Evolutionary conservation across 257 asterid genomes (phyloP), one percentile per base, ranked within the genome.

Genomic region (Gynochthodes officinalis): DNA sequence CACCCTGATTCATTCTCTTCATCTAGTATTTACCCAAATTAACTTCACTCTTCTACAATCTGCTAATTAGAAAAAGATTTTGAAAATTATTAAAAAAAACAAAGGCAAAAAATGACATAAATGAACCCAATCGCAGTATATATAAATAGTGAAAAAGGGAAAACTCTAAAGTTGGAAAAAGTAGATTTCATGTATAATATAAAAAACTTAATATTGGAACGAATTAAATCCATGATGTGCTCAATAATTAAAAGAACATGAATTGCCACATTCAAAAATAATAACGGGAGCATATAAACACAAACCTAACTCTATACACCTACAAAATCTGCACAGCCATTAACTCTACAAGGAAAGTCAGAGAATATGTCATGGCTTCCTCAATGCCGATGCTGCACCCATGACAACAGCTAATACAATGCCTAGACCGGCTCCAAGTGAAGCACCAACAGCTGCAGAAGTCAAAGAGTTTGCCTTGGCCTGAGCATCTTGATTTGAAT

Each of bases 331-430:
- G 27, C 63, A 37, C 19, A 67, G 52, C 21, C 53, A 27, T 32
- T 25, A 9, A n/a, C 49, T 64, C 43, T 13, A 28, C 0, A 72
- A 52, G 44, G n/a, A 7, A 16, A 40, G 53, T n/a, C 14, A n/a
- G 28, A 39, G 13, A 78, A 54, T 32, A 33, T 35, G 11, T 89
- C 89, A 91, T 21, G 99, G 99, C 82, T 95, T 95, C 84, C 99
- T 86, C 84, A 87, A 79, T 76, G 98, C 93, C 0, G 99, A 95
- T 75, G 97, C 99, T 44, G 99, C 99, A 73, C 97, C 98, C 96
- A 92, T 86, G 50, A 92, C 99, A 18, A 95, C 95, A 1, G 99
- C 99, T 81, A 95, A 78, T 43, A 92, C 71, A 77, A 95, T 79
- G 67, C 99, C 99, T 7, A 95, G 88, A 76, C 97, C 99, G 3